Base-by-base conservation (phyloP, 2,329 filamentous ascomycete genomes). In the Ophiostoma perfectum region DNA sequence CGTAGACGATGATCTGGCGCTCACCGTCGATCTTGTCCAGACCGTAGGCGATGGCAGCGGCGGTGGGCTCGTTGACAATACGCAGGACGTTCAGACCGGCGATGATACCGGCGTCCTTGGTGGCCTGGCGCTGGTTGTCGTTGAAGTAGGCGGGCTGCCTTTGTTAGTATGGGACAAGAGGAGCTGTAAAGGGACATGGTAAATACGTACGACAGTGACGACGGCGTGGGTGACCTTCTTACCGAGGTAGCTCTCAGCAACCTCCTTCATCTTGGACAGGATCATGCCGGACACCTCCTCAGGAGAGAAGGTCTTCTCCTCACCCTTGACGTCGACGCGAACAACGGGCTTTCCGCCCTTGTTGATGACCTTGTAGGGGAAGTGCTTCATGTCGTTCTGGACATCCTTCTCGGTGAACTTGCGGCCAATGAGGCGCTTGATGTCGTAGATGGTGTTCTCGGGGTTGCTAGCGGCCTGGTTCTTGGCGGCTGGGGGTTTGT, bases 31-130 rank as follows among this genome's bases (percentile, higher is more conserved):
- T 90, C 89, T 94, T 93, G 81, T 95, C 91, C 73, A 97, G 86
- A 79, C 93, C 93, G 81, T 97, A 97, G 75, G 93, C 93, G 78
- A 97, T 92, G 81, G 93, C 93, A 78, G 93, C 93, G 78, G 93
- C 93, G 76, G 93, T 97, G 76, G 93, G 93, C 82, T 97, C 93
- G 85, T 97, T 97, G 78, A 97, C 92, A 73, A 97, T 93, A 83
- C 93, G 93, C 78, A 97, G 90, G 76, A 97, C 92, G 80, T 96
- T 97, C 71, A 97, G 88, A 78, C 93, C 93, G 77, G 93, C 92
- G 77, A 97, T 97, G 73, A 84, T 85, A 79, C 93, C 93, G 75
- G 93, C 93, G 78, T 97, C 93, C 88, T 97, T 97, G 81, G 93
- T 97, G 71, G 93, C 93, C 82, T 96, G 93, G 82, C 93, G 88